Base-by-base conservation (phyloP, 2,329 filamentous ascomycete genomes). In the Xylaria sp. region DNA sequence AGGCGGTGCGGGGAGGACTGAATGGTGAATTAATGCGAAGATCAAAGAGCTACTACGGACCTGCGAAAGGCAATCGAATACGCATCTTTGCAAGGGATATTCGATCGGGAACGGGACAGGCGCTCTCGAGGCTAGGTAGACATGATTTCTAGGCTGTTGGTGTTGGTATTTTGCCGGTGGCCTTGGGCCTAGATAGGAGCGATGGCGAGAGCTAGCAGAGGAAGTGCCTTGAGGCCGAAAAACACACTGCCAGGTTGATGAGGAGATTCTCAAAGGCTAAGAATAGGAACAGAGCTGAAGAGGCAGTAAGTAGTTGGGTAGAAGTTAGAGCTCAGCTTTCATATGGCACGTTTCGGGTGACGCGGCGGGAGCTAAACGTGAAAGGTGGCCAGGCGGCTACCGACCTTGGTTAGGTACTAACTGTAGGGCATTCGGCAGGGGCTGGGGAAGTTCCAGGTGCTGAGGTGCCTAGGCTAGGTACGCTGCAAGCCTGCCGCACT, bases 31-130 rank as follows among this genome's bases (percentile, higher is more conserved):
- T 34, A 30, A 30, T 19, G 50, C 39, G 30, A 58, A 63, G 53
- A 36, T 17, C 17, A 42, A 55, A n/a, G 53, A 69, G 45, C 50
- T 51, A 83, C 50, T 51, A 83, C 88, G 77, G 84, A 96, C 94
- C 93, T 83, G 93, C 93, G 79, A 97, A 97, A 64, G 92, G 92
- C 76, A 94, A 88, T 78, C 94, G 89, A 83, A 98, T 93, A 81
- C 93, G 92, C 92, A 97, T 96, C 64, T 74, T 74, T 67, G 63
- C 36, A 69, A 27, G 61, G 47, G 68, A 12, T 60, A 50, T 57
- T 70, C 64, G 59, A 47, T 65, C 54, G 47, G 54, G 39, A 63
- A 64, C 32, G 11, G 57, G 48, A 53, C 53, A 45, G 1, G 27
- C 30, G 54, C n/a, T 53, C 11, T 62, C 67, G 32, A 73, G 59